Evolutionary conservation across 305 asterid genomes (phyloP).

Genomic region (Solanum hybrid): DNA sequence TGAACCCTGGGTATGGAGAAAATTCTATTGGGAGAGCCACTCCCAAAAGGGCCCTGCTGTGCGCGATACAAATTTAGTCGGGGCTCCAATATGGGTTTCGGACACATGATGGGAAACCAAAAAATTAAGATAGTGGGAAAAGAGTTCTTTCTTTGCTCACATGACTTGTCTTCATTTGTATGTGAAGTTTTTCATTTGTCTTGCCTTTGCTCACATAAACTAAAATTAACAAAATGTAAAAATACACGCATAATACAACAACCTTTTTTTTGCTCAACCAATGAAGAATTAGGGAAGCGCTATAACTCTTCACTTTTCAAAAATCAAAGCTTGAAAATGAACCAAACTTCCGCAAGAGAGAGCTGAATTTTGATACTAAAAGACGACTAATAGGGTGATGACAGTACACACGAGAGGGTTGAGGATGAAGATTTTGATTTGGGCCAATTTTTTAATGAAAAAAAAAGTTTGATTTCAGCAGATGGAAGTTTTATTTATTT

Average conservation of each 20-base stretch:
- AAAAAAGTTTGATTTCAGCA: background rate
- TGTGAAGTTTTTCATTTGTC: background rate
- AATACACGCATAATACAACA: conserved; percentile 37
- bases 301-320: background rate
- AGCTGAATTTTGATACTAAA: background rate
- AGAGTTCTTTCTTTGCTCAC: conserved; percentile 3
- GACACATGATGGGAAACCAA: too few relatives aligned
- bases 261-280: conserved; percentile 1
- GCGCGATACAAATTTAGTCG: too few relatives aligned
- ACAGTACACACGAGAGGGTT: background rate
- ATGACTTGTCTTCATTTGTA: conserved; percentile 33
- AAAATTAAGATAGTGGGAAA: background rate
- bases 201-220: conserved; percentile 8
- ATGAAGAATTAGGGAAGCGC: background rate
- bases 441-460: background rate
- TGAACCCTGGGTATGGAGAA: too few relatives aligned
- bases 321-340: background rate
- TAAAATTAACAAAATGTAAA: conserved; percentile 19
- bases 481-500: too few relatives aligned
- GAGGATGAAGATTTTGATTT: background rate
- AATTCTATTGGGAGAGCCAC: too few relatives aligned
- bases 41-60: too few relatives aligned
- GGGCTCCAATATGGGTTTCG: fast-evolving
- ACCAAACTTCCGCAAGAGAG: background rate
- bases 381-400: background rate